phyloP scores from a whole-genome alignment of 345 rosid species.

The Geranium brycei region DNA sequence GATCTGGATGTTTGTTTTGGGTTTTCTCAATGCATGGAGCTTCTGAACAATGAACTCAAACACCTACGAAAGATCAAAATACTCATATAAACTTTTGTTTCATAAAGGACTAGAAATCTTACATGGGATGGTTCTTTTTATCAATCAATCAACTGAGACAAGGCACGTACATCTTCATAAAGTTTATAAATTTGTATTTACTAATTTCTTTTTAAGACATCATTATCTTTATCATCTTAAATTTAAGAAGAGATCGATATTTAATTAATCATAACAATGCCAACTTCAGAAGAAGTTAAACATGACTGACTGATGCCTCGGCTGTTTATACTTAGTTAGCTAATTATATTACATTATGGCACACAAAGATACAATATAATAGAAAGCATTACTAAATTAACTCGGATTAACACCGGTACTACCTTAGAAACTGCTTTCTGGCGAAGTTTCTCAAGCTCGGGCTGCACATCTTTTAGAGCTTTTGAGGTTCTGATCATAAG shows the following conservation, averaged over 20 bases:
- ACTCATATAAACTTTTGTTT: neutral
- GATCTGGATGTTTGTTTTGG: conserved; percentile 96
- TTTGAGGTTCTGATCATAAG: conserved; percentile 63
- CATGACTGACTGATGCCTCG: too few species aligned
- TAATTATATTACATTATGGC: neutral
- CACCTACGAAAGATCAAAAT: conserved; percentile 33
- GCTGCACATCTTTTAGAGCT: conserved; percentile 91
- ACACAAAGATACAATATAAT: neutral
- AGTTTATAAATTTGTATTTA: too few species aligned
- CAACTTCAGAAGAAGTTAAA: too few species aligned
- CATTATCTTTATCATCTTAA: too few species aligned
- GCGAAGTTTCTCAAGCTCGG: conserved; percentile 92
- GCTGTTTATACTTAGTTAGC: too few species aligned
- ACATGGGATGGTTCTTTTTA: too few species aligned
- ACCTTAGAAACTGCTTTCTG: conserved; percentile 97
- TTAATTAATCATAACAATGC: too few species aligned
- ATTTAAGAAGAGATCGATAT: too few species aligned
- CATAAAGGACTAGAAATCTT: neutral
- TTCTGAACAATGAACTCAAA: conserved; percentile 96
- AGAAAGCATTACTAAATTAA: neutral
- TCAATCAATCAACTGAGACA: too few species aligned
- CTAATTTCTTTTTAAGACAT: too few species aligned
- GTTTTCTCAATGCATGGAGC: conserved; percentile 91
- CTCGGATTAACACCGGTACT: conserved; percentile 2
- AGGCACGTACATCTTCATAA: too few species aligned